These are phyloP conservation scores for Fusarium succisae DNA, from an alignment of 2,329 filamentous ascomycete species.

Conservation along the genomic window DNA sequence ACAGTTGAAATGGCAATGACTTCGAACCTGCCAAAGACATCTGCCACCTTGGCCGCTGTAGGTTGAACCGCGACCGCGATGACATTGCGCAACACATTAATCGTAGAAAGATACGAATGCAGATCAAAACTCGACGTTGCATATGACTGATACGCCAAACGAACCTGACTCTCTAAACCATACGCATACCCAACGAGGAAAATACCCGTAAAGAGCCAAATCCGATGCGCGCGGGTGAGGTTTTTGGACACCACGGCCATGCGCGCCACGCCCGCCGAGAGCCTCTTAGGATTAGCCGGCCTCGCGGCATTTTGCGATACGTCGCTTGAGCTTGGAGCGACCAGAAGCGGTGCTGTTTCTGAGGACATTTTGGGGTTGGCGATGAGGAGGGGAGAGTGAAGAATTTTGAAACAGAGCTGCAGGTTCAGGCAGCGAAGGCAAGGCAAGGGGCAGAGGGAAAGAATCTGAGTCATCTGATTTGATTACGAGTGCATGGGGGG, in stretches of 20 bases:
- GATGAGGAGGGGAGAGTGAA: background rate
- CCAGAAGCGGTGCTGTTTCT: conserved; percentile 29
- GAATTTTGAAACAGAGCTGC: background rate
- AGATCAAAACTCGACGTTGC: conserved; percentile 61
- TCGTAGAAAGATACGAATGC: conserved; percentile 67
- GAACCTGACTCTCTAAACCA: conserved; percentile 63
- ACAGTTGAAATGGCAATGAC: conserved; percentile 63
- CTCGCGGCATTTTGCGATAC: background rate
- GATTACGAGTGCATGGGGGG: background rate
- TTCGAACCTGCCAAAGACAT: conserved; percentile 70
- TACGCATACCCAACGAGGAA: conserved; percentile 70
- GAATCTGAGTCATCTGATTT: conserved; percentile 3
- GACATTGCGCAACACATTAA: conserved; percentile 66
- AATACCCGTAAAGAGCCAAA: conserved; percentile 63
- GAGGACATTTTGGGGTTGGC: background rate
- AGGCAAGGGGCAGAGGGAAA: background rate
- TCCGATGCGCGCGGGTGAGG: conserved; percentile 57
- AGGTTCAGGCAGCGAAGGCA: background rate
- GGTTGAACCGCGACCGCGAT: conserved; percentile 68
- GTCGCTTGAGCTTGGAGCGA: background rate
- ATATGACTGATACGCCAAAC: conserved; percentile 62
- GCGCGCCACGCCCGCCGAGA: conserved; percentile 58
- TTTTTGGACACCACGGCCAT: conserved; percentile 60
- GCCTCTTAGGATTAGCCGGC: conserved; percentile 2
- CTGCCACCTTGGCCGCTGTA: conserved; percentile 69